These are phyloP conservation scores for Cercospora janseana DNA, from an alignment of 2,329 filamentous ascomycete genomes.

Conservation along the genomic window DNA sequence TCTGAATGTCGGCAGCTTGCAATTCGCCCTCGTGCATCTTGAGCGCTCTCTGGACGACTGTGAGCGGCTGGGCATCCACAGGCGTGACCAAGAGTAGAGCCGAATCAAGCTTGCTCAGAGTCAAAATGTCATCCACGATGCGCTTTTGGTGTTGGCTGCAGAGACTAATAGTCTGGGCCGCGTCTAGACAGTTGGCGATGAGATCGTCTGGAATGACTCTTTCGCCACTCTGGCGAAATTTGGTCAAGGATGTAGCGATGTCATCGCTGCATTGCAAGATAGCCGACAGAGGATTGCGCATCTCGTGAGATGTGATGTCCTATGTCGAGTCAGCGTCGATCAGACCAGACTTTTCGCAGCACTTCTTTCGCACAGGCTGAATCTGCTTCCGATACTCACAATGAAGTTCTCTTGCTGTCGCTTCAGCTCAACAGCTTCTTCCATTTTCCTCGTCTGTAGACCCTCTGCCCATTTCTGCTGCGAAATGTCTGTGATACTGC, in stretches of 20 bases:
- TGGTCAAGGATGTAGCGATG: slow-evolving; percentile 56
- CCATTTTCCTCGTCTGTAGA: slow-evolving; percentile 71
- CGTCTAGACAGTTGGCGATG: slow-evolving; percentile 64
- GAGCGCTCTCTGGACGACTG: slow-evolving; percentile 64
- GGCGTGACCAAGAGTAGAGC: slow-evolving; percentile 71
- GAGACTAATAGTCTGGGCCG: slow-evolving; percentile 72
- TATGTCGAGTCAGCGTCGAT: slow-evolving; percentile 1
- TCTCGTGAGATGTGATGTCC: slow-evolving; percentile 46
- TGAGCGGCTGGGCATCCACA: slow-evolving; percentile 64
- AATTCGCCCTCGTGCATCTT: slow-evolving; percentile 79
- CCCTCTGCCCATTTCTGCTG: slow-evolving; percentile 82
- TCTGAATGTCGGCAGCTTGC: slow-evolving; percentile 64
- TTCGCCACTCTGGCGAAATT: slow-evolving; percentile 47
- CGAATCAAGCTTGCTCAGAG: slow-evolving; percentile 72
- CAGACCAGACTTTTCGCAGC: no score
- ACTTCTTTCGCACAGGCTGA: no score
- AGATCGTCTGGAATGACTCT: slow-evolving; percentile 41
- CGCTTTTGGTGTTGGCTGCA: slow-evolving; percentile 79
- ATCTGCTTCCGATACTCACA: background rate
- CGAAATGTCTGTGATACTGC: slow-evolving; percentile 80
- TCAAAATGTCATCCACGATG: slow-evolving; percentile 73
- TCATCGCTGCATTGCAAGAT: slow-evolving; percentile 76
- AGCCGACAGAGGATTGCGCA: slow-evolving; percentile 70
- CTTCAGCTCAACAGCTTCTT: slow-evolving; percentile 80
- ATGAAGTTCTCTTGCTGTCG: slow-evolving; percentile 57